Conservation (phyloP, 441 rosid genomes). For the Corymbia calophylla region DNA sequence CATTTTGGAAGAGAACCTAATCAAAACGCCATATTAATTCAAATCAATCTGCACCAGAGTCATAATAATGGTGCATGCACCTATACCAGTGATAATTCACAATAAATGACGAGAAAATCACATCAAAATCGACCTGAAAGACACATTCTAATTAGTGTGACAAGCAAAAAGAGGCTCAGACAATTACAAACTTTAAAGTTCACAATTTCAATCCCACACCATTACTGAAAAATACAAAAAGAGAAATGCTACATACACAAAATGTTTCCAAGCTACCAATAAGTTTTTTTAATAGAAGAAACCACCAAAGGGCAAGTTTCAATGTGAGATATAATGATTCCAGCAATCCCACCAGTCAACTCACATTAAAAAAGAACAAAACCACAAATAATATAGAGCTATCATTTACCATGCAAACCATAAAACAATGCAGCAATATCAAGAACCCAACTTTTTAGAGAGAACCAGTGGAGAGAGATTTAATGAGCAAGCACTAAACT, state of each 20-base stretch:
- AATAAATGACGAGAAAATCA: background rate
- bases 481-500: background rate
- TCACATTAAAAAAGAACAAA: background rate
- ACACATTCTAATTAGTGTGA: background rate
- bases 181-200: background rate
- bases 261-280: background rate
- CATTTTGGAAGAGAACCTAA: constrained; percentile 96
- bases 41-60: constrained; percentile 4
- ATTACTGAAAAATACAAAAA: background rate
- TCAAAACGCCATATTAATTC: constrained; percentile 1
- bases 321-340: background rate
- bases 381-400: background rate
- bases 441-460: background rate
- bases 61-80: background rate
- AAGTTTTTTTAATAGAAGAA: background rate
- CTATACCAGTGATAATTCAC: background rate
- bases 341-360: background rate
- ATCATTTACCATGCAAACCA: background rate
- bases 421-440: background rate
- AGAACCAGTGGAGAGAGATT: background rate
- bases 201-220: background rate
- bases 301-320: background rate
- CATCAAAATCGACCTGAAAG: background rate
- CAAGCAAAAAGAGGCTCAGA: background rate
- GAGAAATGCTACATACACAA: background rate